Evolutionary conservation across 106 monocot species (phyloP).

Genomic region (Dioscorea dumetorum): DNA sequence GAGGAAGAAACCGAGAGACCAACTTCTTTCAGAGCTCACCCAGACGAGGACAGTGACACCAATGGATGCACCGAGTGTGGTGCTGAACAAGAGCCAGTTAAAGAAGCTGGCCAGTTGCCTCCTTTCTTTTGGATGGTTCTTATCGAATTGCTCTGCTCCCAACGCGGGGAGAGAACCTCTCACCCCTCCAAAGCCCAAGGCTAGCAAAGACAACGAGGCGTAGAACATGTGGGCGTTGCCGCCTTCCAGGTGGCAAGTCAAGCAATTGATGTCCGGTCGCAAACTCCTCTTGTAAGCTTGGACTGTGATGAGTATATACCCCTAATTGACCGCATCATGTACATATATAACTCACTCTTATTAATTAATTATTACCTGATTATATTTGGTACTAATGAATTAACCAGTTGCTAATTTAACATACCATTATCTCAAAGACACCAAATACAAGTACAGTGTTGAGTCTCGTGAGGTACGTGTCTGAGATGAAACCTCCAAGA

Average conservation of each 20-base stretch:
- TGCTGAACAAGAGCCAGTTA: conserved; percentile 2
- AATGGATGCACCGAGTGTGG: not conserved
- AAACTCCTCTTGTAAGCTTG: not conserved
- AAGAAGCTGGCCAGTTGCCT: conserved; percentile 1
- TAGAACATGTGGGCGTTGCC: not conserved
- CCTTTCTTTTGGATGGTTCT: not conserved
- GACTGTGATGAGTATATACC: not conserved
- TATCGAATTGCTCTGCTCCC: conserved; percentile 2
- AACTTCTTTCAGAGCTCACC: not conserved
- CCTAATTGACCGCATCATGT: not conserved
- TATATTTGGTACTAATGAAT: too few species aligned
- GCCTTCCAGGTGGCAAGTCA: not conserved
- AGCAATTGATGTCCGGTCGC: not conserved
- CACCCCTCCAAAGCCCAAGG: not conserved
- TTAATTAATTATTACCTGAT: too few species aligned
- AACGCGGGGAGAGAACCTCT: conserved; percentile 1
- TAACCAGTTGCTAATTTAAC: not conserved
- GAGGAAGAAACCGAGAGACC: not conserved
- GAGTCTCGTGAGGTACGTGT: conserved; percentile 1
- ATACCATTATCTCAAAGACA: not conserved
- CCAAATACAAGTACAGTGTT: not conserved
- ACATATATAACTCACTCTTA: too few species aligned
- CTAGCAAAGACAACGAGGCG: not conserved
- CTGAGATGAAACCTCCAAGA: conserved; percentile 1
- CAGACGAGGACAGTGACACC: not conserved